phyloP scores from a whole-genome alignment of 1,139 yeast genomes.

The Hansenula sp. region DNA sequence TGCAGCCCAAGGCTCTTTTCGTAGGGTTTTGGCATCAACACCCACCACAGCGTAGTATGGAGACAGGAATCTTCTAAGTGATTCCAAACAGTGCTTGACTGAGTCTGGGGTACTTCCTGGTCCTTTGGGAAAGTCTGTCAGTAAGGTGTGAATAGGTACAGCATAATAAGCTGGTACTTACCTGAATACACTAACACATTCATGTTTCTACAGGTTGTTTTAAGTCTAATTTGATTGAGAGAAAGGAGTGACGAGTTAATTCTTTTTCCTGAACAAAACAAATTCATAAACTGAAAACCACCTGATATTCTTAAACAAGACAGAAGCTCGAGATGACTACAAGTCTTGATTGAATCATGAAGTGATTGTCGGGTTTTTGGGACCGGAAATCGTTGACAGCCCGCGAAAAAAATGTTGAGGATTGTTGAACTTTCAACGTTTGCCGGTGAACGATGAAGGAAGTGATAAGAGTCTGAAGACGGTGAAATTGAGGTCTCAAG shows the following conservation, averaged over 20 bases:
- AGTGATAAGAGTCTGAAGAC: background rate
- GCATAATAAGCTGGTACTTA: too few species aligned
- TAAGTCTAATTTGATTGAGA: background rate
- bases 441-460: background rate
- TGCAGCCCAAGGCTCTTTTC: slow-evolving; percentile 83
- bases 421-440: background rate
- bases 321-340: background rate
- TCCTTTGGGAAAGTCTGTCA: slow-evolving; percentile 33
- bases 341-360: background rate
- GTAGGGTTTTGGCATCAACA: slow-evolving; percentile 57
- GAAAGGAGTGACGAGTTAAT: background rate
- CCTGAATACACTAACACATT: slow-evolving; percentile 77
- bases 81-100: slow-evolving; percentile 77
- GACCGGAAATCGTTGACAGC: background rate
- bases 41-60: slow-evolving; percentile 86
- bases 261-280: background rate
- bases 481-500: too few species aligned
- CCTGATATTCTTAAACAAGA: background rate
- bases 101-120: slow-evolving; percentile 87
- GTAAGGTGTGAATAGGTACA: background rate
- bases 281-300: background rate
- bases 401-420: background rate
- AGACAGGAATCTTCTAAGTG: slow-evolving; percentile 70
- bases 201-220: slow-evolving; percentile 37
- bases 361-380: background rate